Evolutionary conservation across 495 filamentous ascomycete genomes (phyloP).

Genomic region (Neurospora tetrasperma): DNA sequence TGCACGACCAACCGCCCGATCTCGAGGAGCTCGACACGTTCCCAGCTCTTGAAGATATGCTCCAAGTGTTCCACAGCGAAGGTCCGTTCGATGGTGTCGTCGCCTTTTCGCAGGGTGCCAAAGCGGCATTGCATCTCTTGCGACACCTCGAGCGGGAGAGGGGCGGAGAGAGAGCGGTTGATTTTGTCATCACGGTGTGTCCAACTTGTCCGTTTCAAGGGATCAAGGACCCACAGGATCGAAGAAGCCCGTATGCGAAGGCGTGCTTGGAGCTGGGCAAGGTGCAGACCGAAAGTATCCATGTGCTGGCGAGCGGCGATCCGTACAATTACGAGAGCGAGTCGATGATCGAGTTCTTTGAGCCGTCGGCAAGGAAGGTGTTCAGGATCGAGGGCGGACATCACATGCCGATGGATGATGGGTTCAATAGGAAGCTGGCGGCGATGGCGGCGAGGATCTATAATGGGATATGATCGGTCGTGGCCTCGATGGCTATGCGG

Average conservation of each 20-base stretch:
- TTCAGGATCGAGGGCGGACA: slow-evolving; percentile 15
- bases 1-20: slow-evolving; percentile 4
- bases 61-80: slow-evolving; percentile 1
- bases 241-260: neutral
- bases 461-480: neutral
- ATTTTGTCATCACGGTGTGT: slow-evolving; percentile 15
- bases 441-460: neutral
- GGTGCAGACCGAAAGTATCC: slow-evolving; percentile 12
- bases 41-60: slow-evolving; percentile 2
- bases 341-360: slow-evolving; percentile 16
- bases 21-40: slow-evolving; percentile 4
- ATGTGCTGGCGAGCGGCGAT: slow-evolving; percentile 18
- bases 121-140: slow-evolving; percentile 15
- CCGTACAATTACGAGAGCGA: slow-evolving; percentile 18
- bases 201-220: slow-evolving; percentile 17
- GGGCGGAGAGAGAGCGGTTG: slow-evolving; percentile 1
- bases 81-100: slow-evolving; percentile 21
- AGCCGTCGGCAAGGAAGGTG: slow-evolving; percentile 7
- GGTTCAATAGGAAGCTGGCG: slow-evolving; percentile 7
- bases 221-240: neutral
- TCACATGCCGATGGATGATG: slow-evolving; percentile 18
- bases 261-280: slow-evolving; percentile 3
- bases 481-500: neutral
- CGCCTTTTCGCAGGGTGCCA: slow-evolving; percentile 23
- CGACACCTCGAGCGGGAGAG: slow-evolving; percentile 10